Conservation (phyloP, 2,329 filamentous ascomycete species). For the Cladorrhinum sp. region DNA sequence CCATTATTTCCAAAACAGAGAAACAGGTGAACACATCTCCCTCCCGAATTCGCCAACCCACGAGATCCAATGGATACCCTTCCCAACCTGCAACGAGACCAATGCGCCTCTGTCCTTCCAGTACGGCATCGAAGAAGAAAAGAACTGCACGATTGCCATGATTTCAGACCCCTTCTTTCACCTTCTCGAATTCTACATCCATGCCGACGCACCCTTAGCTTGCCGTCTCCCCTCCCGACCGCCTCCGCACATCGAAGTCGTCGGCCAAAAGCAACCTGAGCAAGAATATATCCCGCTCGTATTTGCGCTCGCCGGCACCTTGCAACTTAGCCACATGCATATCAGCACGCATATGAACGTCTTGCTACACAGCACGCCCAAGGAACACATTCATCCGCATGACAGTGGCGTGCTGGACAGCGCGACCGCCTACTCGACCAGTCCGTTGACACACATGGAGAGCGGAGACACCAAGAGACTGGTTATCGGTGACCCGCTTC, state of each 20-base stretch:
- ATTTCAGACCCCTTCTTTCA: conserved; percentile 80
- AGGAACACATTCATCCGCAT: conserved; percentile 59
- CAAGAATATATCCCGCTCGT: conserved; percentile 77
- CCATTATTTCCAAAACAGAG: conserved; percentile 55
- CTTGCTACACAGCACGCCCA: conserved; percentile 68
- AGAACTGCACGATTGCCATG: conserved; percentile 79
- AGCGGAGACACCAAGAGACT: conserved; percentile 59
- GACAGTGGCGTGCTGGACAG: conserved; percentile 80
- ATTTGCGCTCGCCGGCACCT: conserved; percentile 82
- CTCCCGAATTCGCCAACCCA: conserved; percentile 63
- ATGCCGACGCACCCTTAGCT: conserved; percentile 88
- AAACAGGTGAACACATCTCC: conserved; percentile 80
- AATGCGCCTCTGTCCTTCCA: conserved; percentile 74
- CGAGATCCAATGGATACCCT: conserved; percentile 88
- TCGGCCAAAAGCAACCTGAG: conserved; percentile 48
- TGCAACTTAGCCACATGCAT: conserved; percentile 87
- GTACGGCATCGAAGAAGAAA: conserved; percentile 78
- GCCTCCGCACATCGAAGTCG: conserved; percentile 49
- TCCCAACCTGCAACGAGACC: conserved; percentile 88
- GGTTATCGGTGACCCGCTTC: conserved; percentile 82
- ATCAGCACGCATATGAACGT: conserved; percentile 88
- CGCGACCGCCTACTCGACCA: conserved; percentile 81
- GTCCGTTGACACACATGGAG: conserved; percentile 60
- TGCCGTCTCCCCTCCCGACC: conserved; percentile 86
- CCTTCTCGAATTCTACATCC: conserved; percentile 94